Base-by-base conservation (phyloP, 2,329 filamentous ascomycete species). In the Arthroderma sp. region DNA sequence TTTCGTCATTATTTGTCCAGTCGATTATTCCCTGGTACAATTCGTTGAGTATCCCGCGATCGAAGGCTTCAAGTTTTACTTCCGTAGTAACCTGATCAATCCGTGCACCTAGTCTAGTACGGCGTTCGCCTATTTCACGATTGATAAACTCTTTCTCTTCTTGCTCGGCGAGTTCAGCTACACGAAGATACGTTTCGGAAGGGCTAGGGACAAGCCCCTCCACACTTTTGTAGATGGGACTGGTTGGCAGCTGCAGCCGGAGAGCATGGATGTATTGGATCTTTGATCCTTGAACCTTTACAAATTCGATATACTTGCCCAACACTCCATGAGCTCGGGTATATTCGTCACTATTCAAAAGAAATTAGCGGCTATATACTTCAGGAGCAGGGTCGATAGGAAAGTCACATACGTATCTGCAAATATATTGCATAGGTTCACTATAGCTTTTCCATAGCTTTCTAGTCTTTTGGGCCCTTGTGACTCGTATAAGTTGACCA, bases 121-220 rank as follows among this genome's bases (percentile, higher is more conserved):
- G 81, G 44, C 93, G 82, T 71, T 95, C 90, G 33, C 86, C 89
- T 63, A 98, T 94, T 59, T 95, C 82, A 2, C 81, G 87, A 68
- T 95, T 95, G 69, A 96, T 91, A 33, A 83, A 85, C 67, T 91
- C 86, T 67, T 87, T 91, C 72, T 98, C 93, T 60, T 93, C 88
- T 1, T 81, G 76, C 67, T 97, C 93, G 2, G 88, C 79, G 19
- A 95, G 87, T 63, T 93, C 85, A 13, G 88, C 87, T 56, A 97
- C 83, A 35, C 81, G 85, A 64, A 84, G 85, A 70, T 94, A 95
- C 0, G 88, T 94, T 59, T 84, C 81, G 8, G 84, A 81, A 0
- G 93, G 91, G 62, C 87, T 83, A 1, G 86, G 87, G 2, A 97
- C 76, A 2, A 89, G 82, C 4, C 91, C 91, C 74, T 96, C 89